Percentiles rank a stretch among this genome's conserved stretches.
Evolutionary conservation across 2,329 filamentous ascomycete genomes (phyloP).

Genomic region (Neocatenulostroma microsporum): DNA sequence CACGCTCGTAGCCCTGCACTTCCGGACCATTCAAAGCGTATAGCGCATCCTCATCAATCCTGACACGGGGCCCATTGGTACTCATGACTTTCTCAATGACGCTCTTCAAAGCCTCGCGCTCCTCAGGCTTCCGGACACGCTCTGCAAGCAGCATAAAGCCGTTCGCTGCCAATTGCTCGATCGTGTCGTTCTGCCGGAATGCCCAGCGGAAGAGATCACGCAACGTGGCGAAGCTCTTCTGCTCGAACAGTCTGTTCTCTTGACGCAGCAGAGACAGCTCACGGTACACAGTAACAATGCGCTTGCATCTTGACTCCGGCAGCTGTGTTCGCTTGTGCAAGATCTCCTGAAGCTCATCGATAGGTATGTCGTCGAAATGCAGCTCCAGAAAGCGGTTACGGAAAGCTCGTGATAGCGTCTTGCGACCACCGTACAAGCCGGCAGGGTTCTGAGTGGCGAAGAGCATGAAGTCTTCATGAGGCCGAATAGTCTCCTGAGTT

Average conservation of each 20-base stretch:
- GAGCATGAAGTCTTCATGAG: constrained; percentile 92
- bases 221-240: constrained; percentile 94
- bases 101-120: constrained; percentile 73
- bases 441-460: constrained; percentile 98
- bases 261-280: constrained; percentile 85
- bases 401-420: constrained; percentile 87
- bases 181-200: constrained; percentile 70
- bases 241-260: constrained; percentile 85
- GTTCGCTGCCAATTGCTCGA: constrained; percentile 81
- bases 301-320: constrained; percentile 80
- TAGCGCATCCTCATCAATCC: constrained; percentile 63
- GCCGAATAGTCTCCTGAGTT: constrained; percentile 86
- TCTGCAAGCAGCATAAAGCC: constrained; percentile 96
- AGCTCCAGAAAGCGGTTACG: constrained; percentile 94
- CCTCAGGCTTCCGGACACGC: constrained; percentile 83
- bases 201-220: constrained; percentile 97
- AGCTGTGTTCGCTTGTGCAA: constrained; percentile 81
- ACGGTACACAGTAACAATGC: constrained; percentile 89
- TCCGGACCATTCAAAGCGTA: constrained; percentile 50
- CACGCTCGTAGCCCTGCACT: constrained; percentile 25
- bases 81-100: constrained; percentile 87
- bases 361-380: constrained; percentile 96
- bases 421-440: constrained; percentile 89
- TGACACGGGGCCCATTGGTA: constrained; percentile 50
- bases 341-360: constrained; percentile 87